A percentile compares a stretch with the other conserved stretches of the same genome.
Conservation (phyloP, 805 yeast species). For the Komagataella populi region DNA sequence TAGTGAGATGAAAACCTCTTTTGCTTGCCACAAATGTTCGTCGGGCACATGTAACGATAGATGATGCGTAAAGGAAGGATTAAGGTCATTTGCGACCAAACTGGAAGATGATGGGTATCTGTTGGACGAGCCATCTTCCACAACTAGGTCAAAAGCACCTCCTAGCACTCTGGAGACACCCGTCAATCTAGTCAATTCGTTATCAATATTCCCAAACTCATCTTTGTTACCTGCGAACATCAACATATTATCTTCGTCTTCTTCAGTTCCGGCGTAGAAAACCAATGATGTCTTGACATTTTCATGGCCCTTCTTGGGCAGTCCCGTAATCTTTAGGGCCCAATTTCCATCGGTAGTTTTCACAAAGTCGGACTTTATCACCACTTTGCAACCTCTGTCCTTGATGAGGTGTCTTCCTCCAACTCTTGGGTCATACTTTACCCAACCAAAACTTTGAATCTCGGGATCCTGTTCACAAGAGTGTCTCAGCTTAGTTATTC, state of each 20-base stretch:
- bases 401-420: slow-evolving; percentile 75
- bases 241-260: slow-evolving; percentile 30
- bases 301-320: slow-evolving; percentile 37
- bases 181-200: slow-evolving; percentile 20
- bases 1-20: slow-evolving; percentile 58
- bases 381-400: slow-evolving; percentile 52
- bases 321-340: slow-evolving; percentile 64
- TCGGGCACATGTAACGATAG: slow-evolving; percentile 58
- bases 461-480: slow-evolving; percentile 62
- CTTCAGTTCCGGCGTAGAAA: slow-evolving; percentile 66
- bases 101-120: slow-evolving; percentile 21
- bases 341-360: slow-evolving; percentile 63
- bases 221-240: slow-evolving; percentile 21
- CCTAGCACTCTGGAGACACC: slow-evolving; percentile 60
- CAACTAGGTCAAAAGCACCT: slow-evolving; percentile 37
- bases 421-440: slow-evolving; percentile 68
- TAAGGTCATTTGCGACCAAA: slow-evolving; percentile 25
- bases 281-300: slow-evolving; percentile 48
- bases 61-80: slow-evolving; percentile 53
- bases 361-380: slow-evolving; percentile 58
- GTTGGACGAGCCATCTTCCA: slow-evolving; percentile 44
- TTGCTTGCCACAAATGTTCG: slow-evolving; percentile 64
- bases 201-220: slow-evolving; percentile 17
- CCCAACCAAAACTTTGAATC: slow-evolving; percentile 71
- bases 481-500: slow-evolving; percentile 51